phyloP scores from a whole-genome alignment of 129 eudicot species.

The Lonicera japonica region DNA sequence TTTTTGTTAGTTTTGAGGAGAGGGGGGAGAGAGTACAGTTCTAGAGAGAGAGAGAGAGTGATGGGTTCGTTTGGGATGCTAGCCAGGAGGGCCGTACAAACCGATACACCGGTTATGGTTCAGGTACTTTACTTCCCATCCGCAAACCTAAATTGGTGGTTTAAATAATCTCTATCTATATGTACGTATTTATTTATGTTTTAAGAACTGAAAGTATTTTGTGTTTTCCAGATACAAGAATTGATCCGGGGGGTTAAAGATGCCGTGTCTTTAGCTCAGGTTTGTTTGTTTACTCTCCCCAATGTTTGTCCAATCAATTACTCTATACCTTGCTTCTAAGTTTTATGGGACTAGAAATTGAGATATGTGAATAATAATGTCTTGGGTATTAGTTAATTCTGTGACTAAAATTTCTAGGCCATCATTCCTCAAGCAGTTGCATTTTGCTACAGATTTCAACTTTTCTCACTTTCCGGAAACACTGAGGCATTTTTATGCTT shows the following conservation, averaged over 20 bases:
- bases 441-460: not conserved
- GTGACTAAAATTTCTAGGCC: not conserved
- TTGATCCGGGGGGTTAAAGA: constrained; percentile 68
- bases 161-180: not conserved
- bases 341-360: constrained; percentile 3
- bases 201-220: not conserved
- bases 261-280: constrained; percentile 90
- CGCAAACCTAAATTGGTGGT: constrained; percentile 16
- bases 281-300: constrained; percentile 37
- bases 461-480: not conserved
- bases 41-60: constrained; percentile 12
- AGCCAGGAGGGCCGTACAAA: constrained; percentile 68
- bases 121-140: constrained; percentile 41
- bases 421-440: not conserved
- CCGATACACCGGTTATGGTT: constrained; percentile 91
- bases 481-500: too few relatives aligned
- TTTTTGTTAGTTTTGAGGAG: not conserved
- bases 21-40: too few relatives aligned
- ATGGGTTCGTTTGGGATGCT: constrained; percentile 92
- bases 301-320: constrained; percentile 11
- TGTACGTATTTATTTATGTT: constrained; percentile 6
- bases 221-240: constrained; percentile 73
- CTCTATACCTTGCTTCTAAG: not conserved
- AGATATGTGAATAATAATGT: constrained; percentile 14
- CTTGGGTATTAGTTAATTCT: not conserved